Base-by-base conservation (phyloP, 257 asterid genomes). In the Fraxinus americana region DNA sequence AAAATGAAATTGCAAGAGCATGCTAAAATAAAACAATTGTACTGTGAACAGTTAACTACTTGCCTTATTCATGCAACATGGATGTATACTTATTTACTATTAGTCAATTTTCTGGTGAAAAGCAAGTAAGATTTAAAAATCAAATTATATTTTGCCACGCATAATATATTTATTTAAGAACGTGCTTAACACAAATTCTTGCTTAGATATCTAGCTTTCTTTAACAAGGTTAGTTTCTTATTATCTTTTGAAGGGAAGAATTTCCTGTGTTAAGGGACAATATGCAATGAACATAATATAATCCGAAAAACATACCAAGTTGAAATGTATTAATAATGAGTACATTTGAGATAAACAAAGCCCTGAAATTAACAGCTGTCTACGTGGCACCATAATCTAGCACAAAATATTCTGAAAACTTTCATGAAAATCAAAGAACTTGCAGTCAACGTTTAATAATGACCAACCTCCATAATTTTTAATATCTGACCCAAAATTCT, bases 391-490 rank as follows among this genome's bases (percentile, higher is more conserved):
- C 52, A 43, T 12, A 43, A 43, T 43, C 17, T 2, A 12, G 52
- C 13, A 11, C 50, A 43, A 43, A 43, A 11, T 43, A 43, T 43
- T 43, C 52, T 43, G 52, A 43, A 43, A 12, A 43, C 16, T 12
- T 43, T 43, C 52, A 43, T 43, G 17, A 52, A 52, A 16, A 52
- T 52, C 63, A 52, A 52, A 16, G 63, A 52, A 52, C 23, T 52
- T 52, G 63, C 16, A 45, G 57, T 45, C 19, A 45, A 65, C 57
- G n/a, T 63, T 29, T 72, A 23, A 66, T 35, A 72, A 35, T 50
- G 23, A 77, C 84, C 79, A 75, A 94, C 97, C 98, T 91, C 85
- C 88, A 81, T 95, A 90, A 76, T 89, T 91, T 86, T 95, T 91
- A 69, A 78, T 78, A 80, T 87, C 87, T 14, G 96, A 93, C 7